Percentiles rank a stretch among this genome's conserved stretches.
Conservation (phyloP, 2,329 filamentous ascomycete species). For the Aureobasidium sp. region DNA sequence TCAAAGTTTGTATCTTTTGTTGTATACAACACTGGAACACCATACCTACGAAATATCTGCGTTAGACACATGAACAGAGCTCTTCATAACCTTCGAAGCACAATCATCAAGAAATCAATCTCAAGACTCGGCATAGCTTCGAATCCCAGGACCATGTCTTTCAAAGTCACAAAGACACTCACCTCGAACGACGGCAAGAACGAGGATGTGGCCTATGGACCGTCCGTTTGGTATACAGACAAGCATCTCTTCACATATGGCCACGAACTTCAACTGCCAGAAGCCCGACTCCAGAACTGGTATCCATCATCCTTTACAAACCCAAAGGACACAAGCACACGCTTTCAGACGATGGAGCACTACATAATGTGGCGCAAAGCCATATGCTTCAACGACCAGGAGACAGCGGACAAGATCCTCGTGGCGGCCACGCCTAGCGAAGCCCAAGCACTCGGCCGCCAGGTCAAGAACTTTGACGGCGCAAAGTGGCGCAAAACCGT, state of each 20-base stretch:
- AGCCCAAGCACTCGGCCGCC: slow-evolving; percentile 22
- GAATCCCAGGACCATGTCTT: not conserved
- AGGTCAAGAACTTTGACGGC: slow-evolving; percentile 26
- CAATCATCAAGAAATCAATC: not conserved
- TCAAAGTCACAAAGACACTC: not conserved
- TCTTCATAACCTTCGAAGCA: not conserved
- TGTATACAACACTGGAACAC: too few species aligned
- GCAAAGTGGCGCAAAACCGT: slow-evolving; percentile 19
- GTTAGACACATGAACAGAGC: not conserved
- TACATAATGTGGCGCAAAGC: slow-evolving; percentile 32
- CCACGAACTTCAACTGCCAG: slow-evolving; percentile 15
- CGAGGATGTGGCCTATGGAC: not conserved
- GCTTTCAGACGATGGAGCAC: slow-evolving; percentile 19
- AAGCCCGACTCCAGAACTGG: slow-evolving; percentile 20
- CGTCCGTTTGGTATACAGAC: slow-evolving; percentile 13
- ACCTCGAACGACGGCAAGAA: slow-evolving; percentile 5
- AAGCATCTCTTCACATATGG: slow-evolving; percentile 20
- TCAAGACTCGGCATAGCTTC: not conserved
- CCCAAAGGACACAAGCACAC: slow-evolving; percentile 3
- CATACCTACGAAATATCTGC: not conserved
- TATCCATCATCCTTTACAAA: slow-evolving; percentile 17
- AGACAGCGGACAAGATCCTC: slow-evolving; percentile 22
- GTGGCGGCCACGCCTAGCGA: slow-evolving; percentile 18
- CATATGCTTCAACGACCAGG: slow-evolving; percentile 23
- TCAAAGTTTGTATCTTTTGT: not conserved